phyloP scores from a whole-genome alignment of 768 basidiomycete genomes.

The Panaeolus cyanescens region DNA sequence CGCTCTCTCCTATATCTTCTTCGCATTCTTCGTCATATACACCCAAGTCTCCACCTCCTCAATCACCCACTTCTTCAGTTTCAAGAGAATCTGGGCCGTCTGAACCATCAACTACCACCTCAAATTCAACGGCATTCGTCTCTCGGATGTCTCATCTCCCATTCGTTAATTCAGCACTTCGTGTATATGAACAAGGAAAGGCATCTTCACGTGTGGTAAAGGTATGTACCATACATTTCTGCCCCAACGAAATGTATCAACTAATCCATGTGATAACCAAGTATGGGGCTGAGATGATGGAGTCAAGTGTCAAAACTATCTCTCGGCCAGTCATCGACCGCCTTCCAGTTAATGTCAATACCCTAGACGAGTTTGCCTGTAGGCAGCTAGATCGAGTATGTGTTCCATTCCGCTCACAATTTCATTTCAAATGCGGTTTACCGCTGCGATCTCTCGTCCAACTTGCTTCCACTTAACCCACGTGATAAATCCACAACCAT shows the following conservation, averaged over 20 bases:
- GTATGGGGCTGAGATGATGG: slow-evolving; percentile 90
- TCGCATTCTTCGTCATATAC: neutral
- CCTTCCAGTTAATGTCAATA: slow-evolving; percentile 70
- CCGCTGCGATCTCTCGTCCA: neutral
- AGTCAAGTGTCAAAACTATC: slow-evolving; percentile 79
- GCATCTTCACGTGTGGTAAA: slow-evolving; percentile 85
- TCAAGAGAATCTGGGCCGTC: slow-evolving; percentile 7
- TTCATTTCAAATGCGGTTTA: neutral
- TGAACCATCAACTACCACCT: slow-evolving; percentile 10
- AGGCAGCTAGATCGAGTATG: slow-evolving; percentile 82
- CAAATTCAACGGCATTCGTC: slow-evolving; percentile 36
- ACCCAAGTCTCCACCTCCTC: slow-evolving; percentile 8
- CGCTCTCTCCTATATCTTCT: slow-evolving; percentile 1
- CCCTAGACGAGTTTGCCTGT: slow-evolving; percentile 87
- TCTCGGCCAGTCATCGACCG: slow-evolving; percentile 82
- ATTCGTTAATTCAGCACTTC: slow-evolving; percentile 69
- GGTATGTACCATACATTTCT: slow-evolving; percentile 39
- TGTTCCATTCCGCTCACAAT: slow-evolving; percentile 6
- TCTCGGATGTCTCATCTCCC: slow-evolving; percentile 68
- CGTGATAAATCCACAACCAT: neutral
- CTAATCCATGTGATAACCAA: slow-evolving; percentile 34
- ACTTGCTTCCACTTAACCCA: neutral
- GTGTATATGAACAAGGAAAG: slow-evolving; percentile 82
- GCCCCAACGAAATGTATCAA: neutral
- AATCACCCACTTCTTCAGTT: slow-evolving; percentile 10